Evolutionary conservation across 768 basidiomycete species (phyloP).

Genomic region (Cyclocybe cylindracea): DNA sequence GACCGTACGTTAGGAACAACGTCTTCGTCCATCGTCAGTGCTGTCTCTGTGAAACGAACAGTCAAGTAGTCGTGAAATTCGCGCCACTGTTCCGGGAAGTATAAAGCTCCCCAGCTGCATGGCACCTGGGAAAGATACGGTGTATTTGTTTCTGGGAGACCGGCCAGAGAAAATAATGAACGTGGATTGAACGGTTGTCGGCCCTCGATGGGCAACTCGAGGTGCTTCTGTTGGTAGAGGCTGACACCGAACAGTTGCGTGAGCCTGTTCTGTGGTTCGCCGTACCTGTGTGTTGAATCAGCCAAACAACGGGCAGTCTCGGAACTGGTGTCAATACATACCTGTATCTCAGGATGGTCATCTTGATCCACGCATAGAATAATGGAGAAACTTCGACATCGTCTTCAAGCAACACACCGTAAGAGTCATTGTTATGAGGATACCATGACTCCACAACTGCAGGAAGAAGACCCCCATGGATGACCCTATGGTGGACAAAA

Average conservation of each 20-base stretch:
- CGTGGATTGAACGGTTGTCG: conserved; percentile 70
- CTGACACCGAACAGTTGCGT: conserved; percentile 74
- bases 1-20: conserved; percentile 80
- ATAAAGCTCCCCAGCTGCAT: conserved; percentile 90
- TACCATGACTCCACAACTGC: conserved; percentile 93
- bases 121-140: conserved; percentile 88
- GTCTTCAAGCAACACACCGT: conserved; percentile 82
- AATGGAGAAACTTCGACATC: conserved; percentile 84
- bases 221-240: conserved; percentile 83
- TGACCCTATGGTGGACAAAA: conserved; percentile 68
- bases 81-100: conserved; percentile 88
- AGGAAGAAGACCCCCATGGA: conserved; percentile 79
- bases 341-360: conserved; percentile 78
- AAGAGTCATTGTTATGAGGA: conserved; percentile 68
- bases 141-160: conserved; percentile 44
- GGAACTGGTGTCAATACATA: conserved; percentile 23
- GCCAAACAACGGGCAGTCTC: neutral
- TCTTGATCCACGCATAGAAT: conserved; percentile 86
- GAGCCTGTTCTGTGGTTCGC: conserved; percentile 37
- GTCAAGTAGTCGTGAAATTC: conserved; percentile 82
- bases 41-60: conserved; percentile 60
- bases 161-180: conserved; percentile 46
- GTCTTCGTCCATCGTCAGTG: conserved; percentile 37
- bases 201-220: conserved; percentile 71
- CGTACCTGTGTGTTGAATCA: conserved; percentile 48